phyloP scores from a whole-genome alignment of 2,329 filamentous ascomycete species.

The Fusarium nygamai region DNA sequence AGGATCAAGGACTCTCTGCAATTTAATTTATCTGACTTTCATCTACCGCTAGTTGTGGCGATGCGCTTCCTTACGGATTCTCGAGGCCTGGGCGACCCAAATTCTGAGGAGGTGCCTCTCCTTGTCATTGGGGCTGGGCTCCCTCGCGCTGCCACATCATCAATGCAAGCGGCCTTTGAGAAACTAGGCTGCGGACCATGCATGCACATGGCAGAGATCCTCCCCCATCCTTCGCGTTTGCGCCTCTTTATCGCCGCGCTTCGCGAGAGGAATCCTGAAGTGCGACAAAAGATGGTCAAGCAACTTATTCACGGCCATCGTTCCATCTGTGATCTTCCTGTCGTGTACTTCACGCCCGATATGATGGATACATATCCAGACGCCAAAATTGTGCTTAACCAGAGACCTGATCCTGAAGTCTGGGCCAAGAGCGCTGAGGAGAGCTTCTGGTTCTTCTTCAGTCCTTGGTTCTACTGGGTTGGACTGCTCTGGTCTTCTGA shows the following conservation, averaged over 20 bases:
- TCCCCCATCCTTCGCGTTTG: constrained; percentile 37
- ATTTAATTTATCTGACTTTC: accelerated
- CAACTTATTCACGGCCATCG: constrained; percentile 46
- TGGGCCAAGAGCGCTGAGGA: constrained; percentile 44
- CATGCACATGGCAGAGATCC: constrained; percentile 49
- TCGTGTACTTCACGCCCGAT: constrained; percentile 47
- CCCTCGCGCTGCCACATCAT: constrained; percentile 50
- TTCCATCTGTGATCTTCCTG: constrained; percentile 46
- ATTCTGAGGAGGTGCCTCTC: constrained; percentile 5
- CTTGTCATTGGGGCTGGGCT: constrained; percentile 46
- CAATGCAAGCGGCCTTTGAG: constrained; percentile 49
- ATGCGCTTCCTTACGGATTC: constrained; percentile 34
- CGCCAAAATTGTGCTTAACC: constrained; percentile 47
- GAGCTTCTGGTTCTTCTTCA: constrained; percentile 45
- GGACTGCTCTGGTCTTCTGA: constrained; percentile 44
- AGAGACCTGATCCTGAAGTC: constrained; percentile 35
- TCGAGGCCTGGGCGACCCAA: neutral
- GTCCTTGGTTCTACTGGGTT: constrained; percentile 37
- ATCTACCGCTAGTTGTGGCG: neutral
- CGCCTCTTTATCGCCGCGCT: constrained; percentile 42
- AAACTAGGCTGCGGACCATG: constrained; percentile 44
- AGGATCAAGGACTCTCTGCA: neutral
- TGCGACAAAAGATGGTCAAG: constrained; percentile 45
- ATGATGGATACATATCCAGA: constrained; percentile 53
- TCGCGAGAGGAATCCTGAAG: constrained; percentile 39